Evolutionary conservation across 192 early-diverging fungal species (phyloP), one percentile per base, ranked within the genome.

Genomic region (Coemansia aciculifera): DNA sequence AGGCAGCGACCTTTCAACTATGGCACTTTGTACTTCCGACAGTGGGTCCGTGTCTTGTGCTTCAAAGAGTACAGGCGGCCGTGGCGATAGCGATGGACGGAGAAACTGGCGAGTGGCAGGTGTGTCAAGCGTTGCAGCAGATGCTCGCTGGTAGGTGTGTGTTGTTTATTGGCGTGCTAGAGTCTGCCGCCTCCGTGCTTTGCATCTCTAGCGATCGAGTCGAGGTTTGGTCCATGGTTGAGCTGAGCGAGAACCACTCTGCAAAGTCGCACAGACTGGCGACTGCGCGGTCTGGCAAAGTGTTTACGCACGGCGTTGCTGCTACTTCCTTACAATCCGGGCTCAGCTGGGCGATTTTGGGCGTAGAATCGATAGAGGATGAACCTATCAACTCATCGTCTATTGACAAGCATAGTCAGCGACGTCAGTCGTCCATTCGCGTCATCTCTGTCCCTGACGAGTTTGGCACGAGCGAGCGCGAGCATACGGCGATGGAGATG

Each of bases 291-390:
- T 24, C 63, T 6, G 40, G 34, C 42, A 46, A 71, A 19, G 61
- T 65, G 13, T 73, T 74, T 71, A 69, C 72, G 1, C 77, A 79
- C 19, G 72, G 77, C 9, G 56, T 64, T 75, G 52, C 17, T 66
- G 65, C 38, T 17, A 66, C 9, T 32, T 57, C 19, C 36, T n/a
- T n/a, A 29, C 23, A 29, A 2, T 29, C 51, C 24, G 51, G 51
- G 34, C 24, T 1, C 63, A 52, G 32, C 42, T 34, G 29, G 21
- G 46, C 27, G 4, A 29, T 54, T 15, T 29, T 54, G 51, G 24
- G 51, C 24, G 24, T 54, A 13, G 51, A 54, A 4, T 29, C 51
- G 24, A 24, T 54, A 15, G 51, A 21, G 51, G 51, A 13, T 7
- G 21, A 24, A 24, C 21, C 24, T 29, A 29, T 2, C 24, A 23